Percentiles rank a stretch among this genome's conserved stretches.
These are phyloP conservation scores for Ophiostoma piceae DNA, from an alignment of 2,329 filamentous ascomycete species.

Conservation along the genomic window DNA sequence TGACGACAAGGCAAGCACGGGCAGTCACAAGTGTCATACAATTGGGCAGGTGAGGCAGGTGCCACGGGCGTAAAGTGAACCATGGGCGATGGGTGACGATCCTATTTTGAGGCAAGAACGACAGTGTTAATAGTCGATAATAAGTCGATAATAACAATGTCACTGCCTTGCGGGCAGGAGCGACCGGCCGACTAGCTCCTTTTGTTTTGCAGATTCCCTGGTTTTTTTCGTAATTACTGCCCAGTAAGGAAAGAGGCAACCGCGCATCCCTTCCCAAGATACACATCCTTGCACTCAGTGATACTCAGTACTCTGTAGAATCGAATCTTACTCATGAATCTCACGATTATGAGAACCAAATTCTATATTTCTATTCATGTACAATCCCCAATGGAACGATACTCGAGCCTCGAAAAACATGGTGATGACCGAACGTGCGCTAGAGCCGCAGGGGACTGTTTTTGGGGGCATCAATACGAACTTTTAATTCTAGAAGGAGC, in stretches of 20 bases:
- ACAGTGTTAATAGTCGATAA: too few species aligned
- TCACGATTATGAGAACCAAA: background rate
- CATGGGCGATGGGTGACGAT: background rate
- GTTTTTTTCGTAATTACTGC: slow-evolving; percentile 6
- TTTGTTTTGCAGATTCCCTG: background rate
- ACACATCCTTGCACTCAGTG: background rate
- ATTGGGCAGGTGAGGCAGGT: background rate
- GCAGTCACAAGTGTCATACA: background rate
- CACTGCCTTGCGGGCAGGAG: background rate
- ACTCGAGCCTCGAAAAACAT: background rate
- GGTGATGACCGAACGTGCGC: background rate
- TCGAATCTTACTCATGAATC: too few species aligned
- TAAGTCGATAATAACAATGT: background rate
- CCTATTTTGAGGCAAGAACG: too few species aligned
- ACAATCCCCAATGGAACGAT: background rate
- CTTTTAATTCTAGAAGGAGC: slow-evolving; percentile 6
- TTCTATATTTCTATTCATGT: too few species aligned
- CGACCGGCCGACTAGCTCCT: slow-evolving; percentile 6
- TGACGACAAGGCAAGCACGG: background rate
- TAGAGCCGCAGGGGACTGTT: slow-evolving; percentile 7
- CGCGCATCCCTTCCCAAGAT: background rate
- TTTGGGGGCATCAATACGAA: background rate
- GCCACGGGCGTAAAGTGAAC: background rate
- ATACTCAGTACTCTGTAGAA: too few species aligned
- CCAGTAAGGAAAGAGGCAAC: slow-evolving; percentile 6